A percentile compares a stretch with the other conserved stretches of the same genome.
phyloP scores from a whole-genome alignment of 768 basidiomycete species.

The Clitopilus passeckerianus region DNA sequence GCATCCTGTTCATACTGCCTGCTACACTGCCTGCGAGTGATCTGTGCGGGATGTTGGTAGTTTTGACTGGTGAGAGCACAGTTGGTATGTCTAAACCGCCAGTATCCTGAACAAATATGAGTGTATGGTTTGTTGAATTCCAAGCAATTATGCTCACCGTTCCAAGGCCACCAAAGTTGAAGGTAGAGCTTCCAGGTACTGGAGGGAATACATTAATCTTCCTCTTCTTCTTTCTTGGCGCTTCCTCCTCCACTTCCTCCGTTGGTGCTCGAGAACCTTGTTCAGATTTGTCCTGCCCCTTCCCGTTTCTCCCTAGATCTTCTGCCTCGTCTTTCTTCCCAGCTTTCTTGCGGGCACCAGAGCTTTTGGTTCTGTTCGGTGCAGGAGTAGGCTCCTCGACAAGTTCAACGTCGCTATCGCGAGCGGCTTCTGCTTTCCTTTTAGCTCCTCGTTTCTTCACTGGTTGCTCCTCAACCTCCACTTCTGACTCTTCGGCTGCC shows the following conservation, averaged over 20 bases:
- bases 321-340: slow-evolving; percentile 1
- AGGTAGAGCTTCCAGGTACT: background rate
- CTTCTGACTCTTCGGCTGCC: slow-evolving; percentile 5
- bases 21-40: slow-evolving; percentile 27
- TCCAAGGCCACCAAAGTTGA: background rate
- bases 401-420: slow-evolving; percentile 13
- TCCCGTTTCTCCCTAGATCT: slow-evolving; percentile 2
- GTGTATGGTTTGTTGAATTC: too few species aligned
- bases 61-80: slow-evolving; percentile 61
- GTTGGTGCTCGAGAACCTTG: slow-evolving; percentile 12
- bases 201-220: slow-evolving; percentile 60
- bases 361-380: slow-evolving; percentile 11
- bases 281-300: slow-evolving; percentile 2
- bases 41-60: slow-evolving; percentile 46
- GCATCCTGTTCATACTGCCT: slow-evolving; percentile 16
- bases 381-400: slow-evolving; percentile 12
- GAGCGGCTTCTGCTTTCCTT: background rate
- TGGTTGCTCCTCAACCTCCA: slow-evolving; percentile 18
- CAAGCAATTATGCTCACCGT: background rate
- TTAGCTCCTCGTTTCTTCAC: background rate
- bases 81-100: slow-evolving; percentile 58
- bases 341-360: background rate
- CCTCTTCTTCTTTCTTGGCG: slow-evolving; percentile 62
- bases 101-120: background rate
- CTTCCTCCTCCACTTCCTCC: slow-evolving; percentile 17